Evolutionary conservation across 2,329 filamentous ascomycete species (phyloP).

Genomic region (Talaromyces sp.): DNA sequence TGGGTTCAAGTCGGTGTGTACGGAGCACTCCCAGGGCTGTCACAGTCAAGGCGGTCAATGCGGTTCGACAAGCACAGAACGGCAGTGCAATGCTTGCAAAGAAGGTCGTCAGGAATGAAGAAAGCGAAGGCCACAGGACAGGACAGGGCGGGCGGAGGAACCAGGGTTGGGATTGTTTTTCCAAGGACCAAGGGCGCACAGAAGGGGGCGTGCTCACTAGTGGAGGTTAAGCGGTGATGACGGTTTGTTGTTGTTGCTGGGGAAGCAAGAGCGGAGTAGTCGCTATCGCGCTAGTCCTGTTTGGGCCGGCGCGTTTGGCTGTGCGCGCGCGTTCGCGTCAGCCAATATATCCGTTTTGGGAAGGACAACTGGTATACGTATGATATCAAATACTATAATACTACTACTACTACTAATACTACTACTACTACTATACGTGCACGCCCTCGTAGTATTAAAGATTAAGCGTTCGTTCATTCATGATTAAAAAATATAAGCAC

Average conservation of each 20-base stretch:
- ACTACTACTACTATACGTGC: neutral
- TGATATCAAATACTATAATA: too few relatives aligned
- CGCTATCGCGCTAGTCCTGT: neutral
- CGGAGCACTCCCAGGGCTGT: neutral
- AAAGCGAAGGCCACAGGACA: neutral
- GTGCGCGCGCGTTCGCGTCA: neutral
- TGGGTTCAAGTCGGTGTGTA: neutral
- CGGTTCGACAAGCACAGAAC: neutral
- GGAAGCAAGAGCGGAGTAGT: neutral
- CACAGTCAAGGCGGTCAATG: neutral
- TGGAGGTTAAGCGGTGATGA: neutral
- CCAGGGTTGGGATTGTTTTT: neutral
- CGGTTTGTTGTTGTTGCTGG: neutral
- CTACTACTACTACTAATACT: too few relatives aligned
- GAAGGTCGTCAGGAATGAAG: neutral
- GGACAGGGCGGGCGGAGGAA: neutral
- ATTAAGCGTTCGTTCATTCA: neutral
- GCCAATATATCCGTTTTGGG: neutral
- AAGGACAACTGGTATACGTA: neutral
- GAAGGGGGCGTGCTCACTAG: neutral
- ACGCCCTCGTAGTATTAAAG: neutral
- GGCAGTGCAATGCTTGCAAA: neutral
- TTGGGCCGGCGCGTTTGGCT: neutral
- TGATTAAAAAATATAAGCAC: neutral
- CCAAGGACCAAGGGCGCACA: neutral